Percentiles rank a stretch among this genome's conserved stretches.
Conservation (phyloP, 257 asterid species). For the Dorcoceras hygrometricum region DNA sequence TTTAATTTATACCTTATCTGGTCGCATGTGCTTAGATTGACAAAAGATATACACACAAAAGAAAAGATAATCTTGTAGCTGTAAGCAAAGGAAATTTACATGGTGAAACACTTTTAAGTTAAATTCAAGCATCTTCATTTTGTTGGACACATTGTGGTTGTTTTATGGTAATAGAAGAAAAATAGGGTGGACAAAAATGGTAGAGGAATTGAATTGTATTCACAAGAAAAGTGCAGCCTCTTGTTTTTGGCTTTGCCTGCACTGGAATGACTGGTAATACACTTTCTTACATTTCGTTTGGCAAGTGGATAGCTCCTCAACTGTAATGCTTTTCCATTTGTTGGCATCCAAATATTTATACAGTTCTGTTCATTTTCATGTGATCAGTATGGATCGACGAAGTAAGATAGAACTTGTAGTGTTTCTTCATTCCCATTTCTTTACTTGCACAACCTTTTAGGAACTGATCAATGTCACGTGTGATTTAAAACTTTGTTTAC, state of each 20-base stretch:
- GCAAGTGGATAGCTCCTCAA: too few relatives aligned
- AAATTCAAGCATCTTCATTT: background rate
- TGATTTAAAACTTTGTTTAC: background rate
- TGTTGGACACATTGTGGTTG: background rate
- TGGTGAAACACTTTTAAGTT: too few relatives aligned
- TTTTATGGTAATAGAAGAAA: background rate
- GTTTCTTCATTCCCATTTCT: background rate
- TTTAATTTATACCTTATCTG: background rate
- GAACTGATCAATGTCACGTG: background rate
- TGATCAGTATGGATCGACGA: background rate
- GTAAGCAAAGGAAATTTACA: background rate
- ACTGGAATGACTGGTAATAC: too few relatives aligned
- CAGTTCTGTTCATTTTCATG: too few relatives aligned
- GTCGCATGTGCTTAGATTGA: background rate
- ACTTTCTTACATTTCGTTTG: too few relatives aligned
- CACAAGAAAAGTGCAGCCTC: too few relatives aligned
- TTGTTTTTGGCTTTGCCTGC: too few relatives aligned
- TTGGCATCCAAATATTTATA: background rate
- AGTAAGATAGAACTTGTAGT: background rate
- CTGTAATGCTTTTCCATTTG: background rate
- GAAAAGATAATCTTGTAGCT: background rate
- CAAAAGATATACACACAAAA: background rate
- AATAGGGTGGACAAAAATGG: too few relatives aligned
- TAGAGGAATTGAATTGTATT: too few relatives aligned
- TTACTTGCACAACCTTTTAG: background rate